Conservation (phyloP, 2,329 filamentous ascomycete species). For the Mycogone perniciosa region DNA sequence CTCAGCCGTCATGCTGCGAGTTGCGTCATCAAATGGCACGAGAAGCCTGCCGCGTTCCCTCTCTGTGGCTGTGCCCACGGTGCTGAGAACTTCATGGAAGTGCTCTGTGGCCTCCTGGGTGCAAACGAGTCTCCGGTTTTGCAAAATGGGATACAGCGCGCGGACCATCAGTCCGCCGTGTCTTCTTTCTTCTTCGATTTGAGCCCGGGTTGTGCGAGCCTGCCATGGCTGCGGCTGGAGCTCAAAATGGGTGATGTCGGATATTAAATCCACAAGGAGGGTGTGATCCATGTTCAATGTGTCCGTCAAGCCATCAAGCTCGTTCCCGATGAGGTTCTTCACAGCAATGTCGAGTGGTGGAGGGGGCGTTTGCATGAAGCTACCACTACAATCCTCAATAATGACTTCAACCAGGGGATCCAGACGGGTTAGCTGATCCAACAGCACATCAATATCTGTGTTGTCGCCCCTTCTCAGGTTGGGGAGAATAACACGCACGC, state of each 20-base stretch:
- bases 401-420: constrained; percentile 27
- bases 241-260: constrained; percentile 32
- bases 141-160: constrained; percentile 30
- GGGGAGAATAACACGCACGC: constrained; percentile 30
- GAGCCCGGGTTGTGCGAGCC: constrained; percentile 24
- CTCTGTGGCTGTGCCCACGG: constrained; percentile 33
- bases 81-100: constrained; percentile 31
- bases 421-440: constrained; percentile 25
- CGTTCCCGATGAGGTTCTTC: constrained; percentile 25
- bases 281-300: constrained; percentile 38
- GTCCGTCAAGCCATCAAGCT: constrained; percentile 27
- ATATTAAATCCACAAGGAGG: constrained; percentile 34
- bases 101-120: constrained; percentile 34
- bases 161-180: constrained; percentile 28
- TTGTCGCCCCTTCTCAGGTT: constrained; percentile 24
- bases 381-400: constrained; percentile 25
- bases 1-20: constrained; percentile 8
- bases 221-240: constrained; percentile 31
- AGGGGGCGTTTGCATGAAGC: constrained; percentile 19
- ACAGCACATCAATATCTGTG: constrained; percentile 25
- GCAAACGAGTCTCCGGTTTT: constrained; percentile 28
- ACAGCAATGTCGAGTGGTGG: constrained; percentile 24
- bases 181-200: constrained; percentile 30
- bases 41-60: constrained; percentile 29
- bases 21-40: constrained; percentile 22